phyloP scores from a whole-genome alignment of 768 basidiomycete genomes.

The Clathrus columnatus region DNA sequence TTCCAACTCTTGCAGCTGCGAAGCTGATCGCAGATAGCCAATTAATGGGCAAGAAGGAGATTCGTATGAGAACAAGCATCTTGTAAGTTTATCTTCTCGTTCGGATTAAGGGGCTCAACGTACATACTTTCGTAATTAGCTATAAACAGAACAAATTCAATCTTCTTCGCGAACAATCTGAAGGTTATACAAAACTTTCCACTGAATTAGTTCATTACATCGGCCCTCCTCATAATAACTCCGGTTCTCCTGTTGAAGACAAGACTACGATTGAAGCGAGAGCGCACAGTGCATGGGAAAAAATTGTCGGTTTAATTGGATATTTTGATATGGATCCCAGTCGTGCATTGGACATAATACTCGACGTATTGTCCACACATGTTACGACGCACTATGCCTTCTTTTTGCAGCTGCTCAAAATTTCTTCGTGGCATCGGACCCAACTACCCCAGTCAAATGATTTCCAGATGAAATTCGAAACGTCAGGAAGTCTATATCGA shows the following conservation, averaged over 20 bases:
- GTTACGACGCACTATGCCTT: constrained; percentile 77
- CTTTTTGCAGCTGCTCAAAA: constrained; percentile 78
- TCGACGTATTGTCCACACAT: constrained; percentile 84
- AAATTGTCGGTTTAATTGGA: constrained; percentile 81
- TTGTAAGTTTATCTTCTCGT: constrained; percentile 51
- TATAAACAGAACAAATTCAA: constrained; percentile 99
- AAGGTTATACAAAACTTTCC: constrained; percentile 91
- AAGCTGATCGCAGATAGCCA: constrained; percentile 63
- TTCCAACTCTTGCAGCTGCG: constrained; percentile 48
- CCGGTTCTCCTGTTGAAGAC: constrained; percentile 61
- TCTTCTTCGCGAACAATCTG: constrained; percentile 91
- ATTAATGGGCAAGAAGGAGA: constrained; percentile 68
- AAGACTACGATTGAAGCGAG: constrained; percentile 50
- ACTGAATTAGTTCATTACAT: constrained; percentile 73
- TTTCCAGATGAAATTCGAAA: neutral
- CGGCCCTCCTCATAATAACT: constrained; percentile 62
- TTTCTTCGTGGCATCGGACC: constrained; percentile 67
- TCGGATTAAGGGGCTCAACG: neutral
- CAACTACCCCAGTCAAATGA: neutral
- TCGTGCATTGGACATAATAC: constrained; percentile 83
- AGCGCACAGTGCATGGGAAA: constrained; percentile 67
- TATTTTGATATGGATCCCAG: constrained; percentile 97
- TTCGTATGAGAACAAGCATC: constrained; percentile 68
- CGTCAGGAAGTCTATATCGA: constrained; percentile 28
- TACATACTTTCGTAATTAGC: constrained; percentile 30